Evolutionary conservation across 352 stramenopile genomes (phyloP).

Genomic region (Globisporangium ultimum): DNA sequence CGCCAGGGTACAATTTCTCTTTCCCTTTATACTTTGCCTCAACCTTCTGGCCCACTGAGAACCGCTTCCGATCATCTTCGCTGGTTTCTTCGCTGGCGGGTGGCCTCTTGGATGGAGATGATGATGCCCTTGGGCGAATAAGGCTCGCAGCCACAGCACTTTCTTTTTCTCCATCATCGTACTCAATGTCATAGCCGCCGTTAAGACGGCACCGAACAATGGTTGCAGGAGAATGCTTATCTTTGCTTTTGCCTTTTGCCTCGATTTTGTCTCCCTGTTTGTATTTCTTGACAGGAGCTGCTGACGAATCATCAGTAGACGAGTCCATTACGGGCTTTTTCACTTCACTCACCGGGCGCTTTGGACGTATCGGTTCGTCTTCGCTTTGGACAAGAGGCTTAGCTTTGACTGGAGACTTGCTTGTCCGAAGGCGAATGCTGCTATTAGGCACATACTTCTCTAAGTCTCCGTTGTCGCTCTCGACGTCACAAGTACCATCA

Average conservation of each 20-base stretch:
- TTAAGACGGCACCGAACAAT: constrained; percentile 46
- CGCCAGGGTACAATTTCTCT: constrained; percentile 67
- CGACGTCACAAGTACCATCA: constrained; percentile 66
- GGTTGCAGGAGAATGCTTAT: constrained; percentile 50
- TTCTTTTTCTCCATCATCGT: constrained; percentile 77
- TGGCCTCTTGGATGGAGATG: not conserved
- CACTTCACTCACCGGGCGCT: constrained; percentile 21
- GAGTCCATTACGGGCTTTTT: constrained; percentile 27
- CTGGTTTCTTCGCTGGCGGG: constrained; percentile 1
- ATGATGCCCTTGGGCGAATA: constrained; percentile 25
- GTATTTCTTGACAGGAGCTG: constrained; percentile 22
- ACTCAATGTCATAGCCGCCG: constrained; percentile 73
- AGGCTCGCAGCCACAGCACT: constrained; percentile 62
- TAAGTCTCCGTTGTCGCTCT: constrained; percentile 60
- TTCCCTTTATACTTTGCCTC: constrained; percentile 63
- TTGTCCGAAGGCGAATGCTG: constrained; percentile 29
- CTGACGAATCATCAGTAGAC: constrained; percentile 38
- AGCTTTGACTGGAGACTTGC: constrained; percentile 24
- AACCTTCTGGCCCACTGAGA: not conserved
- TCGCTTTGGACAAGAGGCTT: constrained; percentile 37
- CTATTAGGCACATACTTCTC: constrained; percentile 34
- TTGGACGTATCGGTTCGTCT: constrained; percentile 41
- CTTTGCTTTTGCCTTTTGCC: constrained; percentile 48
- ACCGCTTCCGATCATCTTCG: constrained; percentile 5
- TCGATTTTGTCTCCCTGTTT: constrained; percentile 41